Base-by-base conservation (phyloP, 441 rosid genomes). In the Adansonia gregorii region DNA sequence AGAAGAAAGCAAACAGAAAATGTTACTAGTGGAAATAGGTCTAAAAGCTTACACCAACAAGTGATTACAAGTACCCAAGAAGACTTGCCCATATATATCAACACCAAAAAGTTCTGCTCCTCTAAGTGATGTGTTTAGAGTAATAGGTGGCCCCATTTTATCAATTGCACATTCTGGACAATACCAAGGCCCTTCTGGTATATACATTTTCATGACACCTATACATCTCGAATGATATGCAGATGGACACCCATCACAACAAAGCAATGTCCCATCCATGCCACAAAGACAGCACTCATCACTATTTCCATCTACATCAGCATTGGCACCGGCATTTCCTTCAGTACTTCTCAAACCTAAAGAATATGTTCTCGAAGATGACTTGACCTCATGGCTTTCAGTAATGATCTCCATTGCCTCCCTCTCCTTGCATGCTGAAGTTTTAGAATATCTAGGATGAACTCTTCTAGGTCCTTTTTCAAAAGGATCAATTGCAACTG, bases 251-350 rank as follows among this genome's bases (percentile, higher is more conserved):
- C 98, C 93, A 76, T 96, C 99, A 89, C 98, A 94, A 80, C 99
- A 93, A 67, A 96, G 87, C 86, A 96, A 85, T 60, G 87, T 90
- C 75, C 99, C 99, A 74, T 93, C 94, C 99, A 94, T 93, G 74
- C 98, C 98, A 77, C 99, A 96, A 60, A 96, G 95, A 75, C 95
- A 89, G 82, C 99, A 96, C 78, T 96, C 99, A 74, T 96, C 98
- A 81, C 93, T 86, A 80, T 94, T 96, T 71, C 83, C 89, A 84
- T 96, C 99, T 55, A 77, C 71, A 82, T 80, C 93, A 79, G 79
- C 83, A 86, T 80, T 83, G 78, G 77, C 76, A 82, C 70, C 83
- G 11, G 78, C 65, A 72, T 72, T 85, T 78, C 75, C 83, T 73
- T 84, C 88, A 60, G 85, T 81, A 81, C 81, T 90, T 70, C 83